phyloP scores from a whole-genome alignment of 805 yeast species.

The Clavispora santaluciae region DNA sequence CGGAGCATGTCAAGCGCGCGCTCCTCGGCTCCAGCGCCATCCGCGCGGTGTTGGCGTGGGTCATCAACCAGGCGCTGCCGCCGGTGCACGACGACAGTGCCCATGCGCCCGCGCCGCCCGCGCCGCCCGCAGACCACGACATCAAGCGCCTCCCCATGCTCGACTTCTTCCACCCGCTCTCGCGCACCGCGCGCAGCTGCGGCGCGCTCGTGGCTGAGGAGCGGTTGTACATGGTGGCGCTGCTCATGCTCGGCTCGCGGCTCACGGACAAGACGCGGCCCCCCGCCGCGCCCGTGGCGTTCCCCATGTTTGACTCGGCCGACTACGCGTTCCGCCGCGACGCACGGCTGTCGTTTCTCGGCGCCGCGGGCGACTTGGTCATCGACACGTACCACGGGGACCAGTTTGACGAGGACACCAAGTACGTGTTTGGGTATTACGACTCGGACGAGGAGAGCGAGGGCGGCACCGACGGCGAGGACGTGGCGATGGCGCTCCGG shows the following conservation, averaged over 20 bases:
- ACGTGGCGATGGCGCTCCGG: constrained; percentile 18
- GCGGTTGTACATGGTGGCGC: constrained; percentile 52
- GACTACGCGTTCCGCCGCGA: constrained; percentile 7
- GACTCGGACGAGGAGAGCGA: constrained; percentile 31
- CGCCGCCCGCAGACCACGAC: constrained; percentile 40
- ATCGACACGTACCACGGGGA: constrained; percentile 57
- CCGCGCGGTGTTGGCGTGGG: constrained; percentile 55
- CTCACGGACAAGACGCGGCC: constrained; percentile 1
- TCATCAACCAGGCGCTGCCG: constrained; percentile 45
- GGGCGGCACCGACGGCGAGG: constrained; percentile 5
- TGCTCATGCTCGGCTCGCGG: constrained; percentile 24
- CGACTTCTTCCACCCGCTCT: constrained; percentile 63
- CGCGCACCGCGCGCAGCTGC: constrained; percentile 48
- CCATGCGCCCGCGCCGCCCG: background rate
- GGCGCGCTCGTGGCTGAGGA: constrained; percentile 60
- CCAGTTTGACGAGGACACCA: constrained; percentile 62
- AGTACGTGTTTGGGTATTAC: constrained; percentile 51
- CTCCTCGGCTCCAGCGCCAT: constrained; percentile 62
- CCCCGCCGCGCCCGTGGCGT: background rate
- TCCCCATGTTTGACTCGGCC: constrained; percentile 11
- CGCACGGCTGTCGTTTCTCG: constrained; percentile 6
- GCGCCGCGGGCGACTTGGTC: constrained; percentile 35
- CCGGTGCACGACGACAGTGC: constrained; percentile 6
- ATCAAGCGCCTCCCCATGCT: constrained; percentile 53
- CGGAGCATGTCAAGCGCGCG: constrained; percentile 27